These are phyloP conservation scores for Vitellaria paradoxa DNA, from an alignment of 179 eudicot species.

Conservation along the genomic window DNA sequence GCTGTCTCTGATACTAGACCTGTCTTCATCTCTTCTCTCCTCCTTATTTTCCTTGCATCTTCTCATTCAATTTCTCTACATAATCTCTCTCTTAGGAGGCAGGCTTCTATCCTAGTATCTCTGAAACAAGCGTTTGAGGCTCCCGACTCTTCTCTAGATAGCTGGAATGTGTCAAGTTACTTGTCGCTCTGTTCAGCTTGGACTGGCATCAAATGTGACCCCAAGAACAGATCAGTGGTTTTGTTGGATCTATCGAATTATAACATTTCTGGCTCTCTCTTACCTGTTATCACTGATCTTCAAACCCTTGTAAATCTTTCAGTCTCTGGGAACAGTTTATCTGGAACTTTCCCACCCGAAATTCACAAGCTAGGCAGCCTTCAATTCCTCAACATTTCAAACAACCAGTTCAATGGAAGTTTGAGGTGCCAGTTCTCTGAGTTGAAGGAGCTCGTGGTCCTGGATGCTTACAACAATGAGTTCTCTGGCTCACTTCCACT, in stretches of 20 bases:
- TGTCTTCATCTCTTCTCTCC: slow-evolving; percentile 11
- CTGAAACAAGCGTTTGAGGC: slow-evolving; percentile 28
- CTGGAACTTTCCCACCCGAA: slow-evolving; percentile 30
- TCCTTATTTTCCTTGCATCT: slow-evolving; percentile 10
- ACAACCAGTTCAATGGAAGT: slow-evolving; percentile 51
- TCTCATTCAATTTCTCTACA: slow-evolving; percentile 11
- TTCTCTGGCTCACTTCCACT: slow-evolving; percentile 49
- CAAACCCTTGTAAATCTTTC: slow-evolving; percentile 32
- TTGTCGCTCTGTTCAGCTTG: slow-evolving; percentile 48
- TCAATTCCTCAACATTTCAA: slow-evolving; percentile 57
- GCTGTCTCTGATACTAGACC: slow-evolving; percentile 11
- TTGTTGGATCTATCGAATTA: slow-evolving; percentile 48
- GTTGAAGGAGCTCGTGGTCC: slow-evolving; percentile 34
- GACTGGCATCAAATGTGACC: slow-evolving; percentile 46
- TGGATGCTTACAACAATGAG: slow-evolving; percentile 56
- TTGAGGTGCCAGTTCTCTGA: slow-evolving; percentile 39
- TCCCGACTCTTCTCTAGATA: slow-evolving; percentile 18
- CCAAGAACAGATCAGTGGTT: slow-evolving; percentile 21
- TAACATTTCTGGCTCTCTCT: slow-evolving; percentile 47
- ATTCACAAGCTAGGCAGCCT: slow-evolving; percentile 38
- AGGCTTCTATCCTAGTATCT: slow-evolving; percentile 36
- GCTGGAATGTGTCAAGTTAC: slow-evolving; percentile 45
- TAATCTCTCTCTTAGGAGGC: slow-evolving; percentile 20
- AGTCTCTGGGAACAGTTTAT: slow-evolving; percentile 37
- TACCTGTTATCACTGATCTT: slow-evolving; percentile 39